These are phyloP conservation scores for Hypomyces rosellus DNA, from an alignment of 2,329 filamentous ascomycete genomes.

Conservation along the genomic window DNA sequence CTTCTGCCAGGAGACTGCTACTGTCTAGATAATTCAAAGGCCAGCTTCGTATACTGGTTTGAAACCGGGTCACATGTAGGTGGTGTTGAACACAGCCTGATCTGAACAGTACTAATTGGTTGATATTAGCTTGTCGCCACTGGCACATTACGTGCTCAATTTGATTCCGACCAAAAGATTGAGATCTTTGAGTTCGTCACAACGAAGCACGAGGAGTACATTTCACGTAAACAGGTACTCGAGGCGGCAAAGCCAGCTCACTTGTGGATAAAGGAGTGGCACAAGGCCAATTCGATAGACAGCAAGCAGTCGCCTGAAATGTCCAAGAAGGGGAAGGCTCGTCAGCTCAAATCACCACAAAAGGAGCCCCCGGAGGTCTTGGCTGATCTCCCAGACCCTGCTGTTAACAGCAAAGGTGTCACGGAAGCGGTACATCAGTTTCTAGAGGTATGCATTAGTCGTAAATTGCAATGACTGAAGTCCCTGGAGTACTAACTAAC, in stretches of 20 bases:
- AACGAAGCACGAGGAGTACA: conserved; percentile 71
- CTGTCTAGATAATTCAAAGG: conserved; percentile 68
- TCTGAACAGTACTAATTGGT: conserved; percentile 20
- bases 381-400: conserved; percentile 53
- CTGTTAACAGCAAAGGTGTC: conserved; percentile 53
- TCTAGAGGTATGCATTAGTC: conserved; percentile 47
- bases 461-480: neutral
- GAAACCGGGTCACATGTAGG: conserved; percentile 74
- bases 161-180: conserved; percentile 72
- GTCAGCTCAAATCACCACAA: conserved; percentile 53
- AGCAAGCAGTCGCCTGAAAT: conserved; percentile 57
- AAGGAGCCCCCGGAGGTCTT: conserved; percentile 51
- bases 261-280: conserved; percentile 61
- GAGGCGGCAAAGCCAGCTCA: conserved; percentile 56
- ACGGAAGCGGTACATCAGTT: conserved; percentile 58
- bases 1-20: conserved; percentile 57
- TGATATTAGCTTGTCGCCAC: conserved; percentile 61
- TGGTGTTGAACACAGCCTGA: conserved; percentile 27
- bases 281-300: conserved; percentile 51
- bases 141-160: conserved; percentile 73
- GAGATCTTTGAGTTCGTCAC: conserved; percentile 80
- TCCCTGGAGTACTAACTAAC: conserved; percentile 6
- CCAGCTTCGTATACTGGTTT: conserved; percentile 86
- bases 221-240: conserved; percentile 62
- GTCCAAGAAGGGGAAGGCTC: conserved; percentile 59